Evolutionary conservation across 331 rosid genomes (phyloP).

Genomic region (Acacia pycnantha): DNA sequence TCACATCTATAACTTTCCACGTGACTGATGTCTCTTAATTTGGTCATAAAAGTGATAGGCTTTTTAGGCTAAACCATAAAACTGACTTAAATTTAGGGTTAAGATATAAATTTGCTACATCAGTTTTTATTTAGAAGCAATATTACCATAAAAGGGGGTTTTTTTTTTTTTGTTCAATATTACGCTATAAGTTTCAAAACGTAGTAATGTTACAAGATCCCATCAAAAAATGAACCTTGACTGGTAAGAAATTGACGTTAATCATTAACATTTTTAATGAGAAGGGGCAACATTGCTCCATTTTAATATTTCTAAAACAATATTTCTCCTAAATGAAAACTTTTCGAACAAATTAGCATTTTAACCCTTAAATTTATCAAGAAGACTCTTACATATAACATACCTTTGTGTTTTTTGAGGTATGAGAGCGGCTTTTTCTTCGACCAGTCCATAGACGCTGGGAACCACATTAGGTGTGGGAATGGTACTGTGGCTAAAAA

Average conservation of each 20-base stretch:
- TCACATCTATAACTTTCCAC: not conserved
- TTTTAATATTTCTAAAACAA: no score
- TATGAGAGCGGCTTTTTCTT: not conserved
- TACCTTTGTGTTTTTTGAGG: not conserved
- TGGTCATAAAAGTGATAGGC: not conserved
- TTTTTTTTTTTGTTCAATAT: no score
- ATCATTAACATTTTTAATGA: no score
- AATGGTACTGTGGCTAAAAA: conserved; percentile 22
- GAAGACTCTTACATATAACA: not conserved
- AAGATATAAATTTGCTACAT: no score
- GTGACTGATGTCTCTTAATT: not conserved
- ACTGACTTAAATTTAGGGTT: not conserved
- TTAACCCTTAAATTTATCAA: not conserved
- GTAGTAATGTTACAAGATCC: rapidly evolving
- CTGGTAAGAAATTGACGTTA: no score
- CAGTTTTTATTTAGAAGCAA: no score
- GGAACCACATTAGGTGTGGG: conserved; percentile 37
- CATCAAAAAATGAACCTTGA: no score
- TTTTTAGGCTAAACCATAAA: not conserved
- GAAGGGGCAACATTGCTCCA: no score
- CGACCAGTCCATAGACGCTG: not conserved
- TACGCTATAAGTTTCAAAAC: no score
- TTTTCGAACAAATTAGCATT: rapidly evolving
- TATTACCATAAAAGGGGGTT: no score
- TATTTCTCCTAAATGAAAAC: no score